These are phyloP conservation scores for Capsella bursapastoris DNA, from an alignment of 345 rosid genomes.

Conservation along the genomic window DNA sequence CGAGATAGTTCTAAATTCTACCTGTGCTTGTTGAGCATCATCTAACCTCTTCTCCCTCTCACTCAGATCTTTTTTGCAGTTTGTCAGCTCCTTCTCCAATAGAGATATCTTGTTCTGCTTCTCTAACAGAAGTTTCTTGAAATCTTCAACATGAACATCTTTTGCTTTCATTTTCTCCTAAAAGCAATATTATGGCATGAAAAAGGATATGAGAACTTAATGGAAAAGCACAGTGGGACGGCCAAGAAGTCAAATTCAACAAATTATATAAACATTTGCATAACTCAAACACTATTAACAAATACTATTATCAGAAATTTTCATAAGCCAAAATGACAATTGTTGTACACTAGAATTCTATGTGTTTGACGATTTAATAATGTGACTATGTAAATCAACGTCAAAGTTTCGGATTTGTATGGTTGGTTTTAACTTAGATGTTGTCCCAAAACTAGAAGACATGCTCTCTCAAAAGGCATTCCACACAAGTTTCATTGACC, in stretches of 20 bases:
- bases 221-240: neutral
- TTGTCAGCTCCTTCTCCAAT: slow-evolving; percentile 76
- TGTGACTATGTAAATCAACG: slow-evolving; percentile 13
- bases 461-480: slow-evolving; percentile 21
- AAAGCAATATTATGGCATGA: slow-evolving; percentile 21
- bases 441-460: slow-evolving; percentile 3
- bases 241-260: slow-evolving; percentile 5
- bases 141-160: slow-evolving; percentile 68
- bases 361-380: neutral
- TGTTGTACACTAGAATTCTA: slow-evolving; percentile 11
- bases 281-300: slow-evolving; percentile 5
- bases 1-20: slow-evolving; percentile 34
- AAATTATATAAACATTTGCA: slow-evolving; percentile 10
- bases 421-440: neutral
- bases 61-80: slow-evolving; percentile 60
- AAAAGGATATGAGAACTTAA: neutral
- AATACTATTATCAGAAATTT: neutral
- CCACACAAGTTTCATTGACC: slow-evolving; percentile 19
- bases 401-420: slow-evolving; percentile 8
- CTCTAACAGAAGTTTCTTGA: slow-evolving; percentile 50
- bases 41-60: slow-evolving; percentile 69
- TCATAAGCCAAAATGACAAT: slow-evolving; percentile 17
- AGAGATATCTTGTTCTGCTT: slow-evolving; percentile 62
- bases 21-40: slow-evolving; percentile 72
- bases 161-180: slow-evolving; percentile 75